Evolutionary conservation across 2,329 filamentous ascomycete genomes (phyloP), one percentile per base, ranked within the genome.

Genomic region (Colletotrichum sp.): DNA sequence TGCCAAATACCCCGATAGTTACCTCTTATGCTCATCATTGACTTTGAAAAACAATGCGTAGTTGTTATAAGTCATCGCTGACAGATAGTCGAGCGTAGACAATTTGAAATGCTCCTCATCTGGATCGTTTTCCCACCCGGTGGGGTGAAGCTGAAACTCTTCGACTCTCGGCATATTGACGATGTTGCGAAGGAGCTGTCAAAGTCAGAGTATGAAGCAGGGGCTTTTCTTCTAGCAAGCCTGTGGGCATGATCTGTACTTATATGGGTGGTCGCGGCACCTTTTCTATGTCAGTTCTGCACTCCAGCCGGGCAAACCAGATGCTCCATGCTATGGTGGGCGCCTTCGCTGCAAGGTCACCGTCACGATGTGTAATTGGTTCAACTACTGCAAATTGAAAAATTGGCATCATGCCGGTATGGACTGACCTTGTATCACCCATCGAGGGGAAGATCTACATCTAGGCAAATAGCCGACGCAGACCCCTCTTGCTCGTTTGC

Each of bases 1-100:
- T 29, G 8, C 5, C 9, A 18, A 2, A 2, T 24, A 24, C 24
- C 24, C 24, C 24, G 24, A 38, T 8, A 9, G 27, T 21, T 2
- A 68, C 69, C 31, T 29, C 61, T 84, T 84, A 1, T 82, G 77
- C 0, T 15, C 61, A 33, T 86, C 82, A 0, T 80, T 74, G 1
- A 86, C 64, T 13, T 77, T 79, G 76, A 86, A 86, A 69, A 84
- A 85, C 0, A 86, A 72, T 0, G 81, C 82, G 27, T 83, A 86
- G 72, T 83, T 83, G 65, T 81, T 84, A 74, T 84, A 86, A 15
- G 76, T 79, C 43, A 76, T 78, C 0, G 75, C 78, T 0, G 80
- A 78, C 36, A 84, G 69, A 51, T 84, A 81, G 78, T 85, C 82
- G 6, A 86, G 79, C 0, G 80, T 84, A 2, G 83, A 83, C 27